These are phyloP conservation scores for Conoideocrella luteorostrata DNA, from an alignment of 2,329 filamentous ascomycete species.

Conservation along the genomic window DNA sequence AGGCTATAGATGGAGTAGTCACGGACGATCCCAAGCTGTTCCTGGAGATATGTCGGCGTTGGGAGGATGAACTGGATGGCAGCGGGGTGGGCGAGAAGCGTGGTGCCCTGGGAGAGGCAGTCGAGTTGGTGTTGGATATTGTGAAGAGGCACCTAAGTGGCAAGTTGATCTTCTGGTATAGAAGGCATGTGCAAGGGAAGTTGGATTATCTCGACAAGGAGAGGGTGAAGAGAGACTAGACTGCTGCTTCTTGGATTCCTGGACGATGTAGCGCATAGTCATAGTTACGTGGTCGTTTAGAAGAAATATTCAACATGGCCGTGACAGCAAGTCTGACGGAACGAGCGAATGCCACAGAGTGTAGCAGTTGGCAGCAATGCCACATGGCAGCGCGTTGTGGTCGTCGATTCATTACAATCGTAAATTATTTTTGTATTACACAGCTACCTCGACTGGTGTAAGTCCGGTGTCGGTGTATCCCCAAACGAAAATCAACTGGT, in stretches of 20 bases:
- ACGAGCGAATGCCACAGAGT: too few species aligned
- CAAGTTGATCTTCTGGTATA: conserved; percentile 18
- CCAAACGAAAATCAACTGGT: too few species aligned
- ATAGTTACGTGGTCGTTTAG: too few species aligned
- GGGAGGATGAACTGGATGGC: conserved; percentile 28
- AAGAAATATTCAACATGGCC: too few species aligned
- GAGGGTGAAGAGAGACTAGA: conserved; percentile 8
- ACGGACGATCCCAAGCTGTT: conserved; percentile 75
- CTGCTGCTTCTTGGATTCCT: neutral
- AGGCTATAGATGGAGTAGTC: conserved; percentile 67
- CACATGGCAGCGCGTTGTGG: too few species aligned
- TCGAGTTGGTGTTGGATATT: conserved; percentile 13
- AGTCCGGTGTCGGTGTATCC: too few species aligned
- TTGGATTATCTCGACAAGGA: conserved; percentile 21
- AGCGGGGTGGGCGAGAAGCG: conserved; percentile 3
- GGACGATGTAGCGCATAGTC: too few species aligned
- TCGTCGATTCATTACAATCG: too few species aligned
- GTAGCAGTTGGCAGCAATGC: too few species aligned
- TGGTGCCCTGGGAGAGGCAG: conserved; percentile 11
- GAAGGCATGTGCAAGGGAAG: conserved; percentile 18
- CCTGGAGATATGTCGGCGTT: conserved; percentile 48
- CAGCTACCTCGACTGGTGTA: too few species aligned
- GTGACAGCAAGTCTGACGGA: too few species aligned
- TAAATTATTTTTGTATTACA: too few species aligned
- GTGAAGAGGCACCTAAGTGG: conserved; percentile 16